Evolutionary conservation across 371 early-diverging fungal genomes (phyloP).

Genomic region (Syncephalastrum monosporum): DNA sequence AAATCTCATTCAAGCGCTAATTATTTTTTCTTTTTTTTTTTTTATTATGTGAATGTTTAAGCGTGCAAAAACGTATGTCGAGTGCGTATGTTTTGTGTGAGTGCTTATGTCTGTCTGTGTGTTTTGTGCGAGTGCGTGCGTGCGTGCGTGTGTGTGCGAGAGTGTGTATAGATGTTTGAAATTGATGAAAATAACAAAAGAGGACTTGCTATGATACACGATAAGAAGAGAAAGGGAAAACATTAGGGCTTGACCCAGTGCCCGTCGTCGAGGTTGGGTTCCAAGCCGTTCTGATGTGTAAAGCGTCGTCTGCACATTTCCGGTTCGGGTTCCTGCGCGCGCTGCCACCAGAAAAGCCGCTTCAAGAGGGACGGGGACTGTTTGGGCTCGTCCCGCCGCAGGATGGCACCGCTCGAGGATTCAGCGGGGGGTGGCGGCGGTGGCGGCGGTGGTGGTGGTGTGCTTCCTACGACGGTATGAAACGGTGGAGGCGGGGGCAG

Average conservation of each 20-base stretch:
- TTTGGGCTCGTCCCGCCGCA: background rate
- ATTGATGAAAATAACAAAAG: background rate
- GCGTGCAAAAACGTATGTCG: no score
- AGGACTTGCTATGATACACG: no score
- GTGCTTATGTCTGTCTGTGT: slow-evolving; percentile 1
- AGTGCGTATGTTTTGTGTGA: slow-evolving; percentile 1
- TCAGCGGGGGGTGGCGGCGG: background rate
- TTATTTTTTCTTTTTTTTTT: no score
- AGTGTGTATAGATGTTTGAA: slow-evolving; percentile 1
- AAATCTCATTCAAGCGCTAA: no score
- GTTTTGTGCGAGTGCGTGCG: slow-evolving; percentile 4
- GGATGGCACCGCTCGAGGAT: background rate
- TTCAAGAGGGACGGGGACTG: background rate
- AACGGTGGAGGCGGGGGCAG: slow-evolving; percentile 4
- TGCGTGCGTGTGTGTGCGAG: slow-evolving; percentile 10
- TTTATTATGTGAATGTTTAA: no score
- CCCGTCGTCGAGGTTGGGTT: slow-evolving; percentile 1
- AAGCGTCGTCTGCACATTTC: slow-evolving; percentile 4
- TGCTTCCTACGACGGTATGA: no score
- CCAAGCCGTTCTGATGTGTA: background rate
- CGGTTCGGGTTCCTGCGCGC: background rate
- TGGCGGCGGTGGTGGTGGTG: background rate
- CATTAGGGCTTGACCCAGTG: slow-evolving; percentile 5
- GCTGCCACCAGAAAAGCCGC: background rate
- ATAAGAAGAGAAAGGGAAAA: slow-evolving; percentile 1